These are phyloP conservation scores for Avicennia marina DNA, from an alignment of 257 asterid species.

Conservation along the genomic window DNA sequence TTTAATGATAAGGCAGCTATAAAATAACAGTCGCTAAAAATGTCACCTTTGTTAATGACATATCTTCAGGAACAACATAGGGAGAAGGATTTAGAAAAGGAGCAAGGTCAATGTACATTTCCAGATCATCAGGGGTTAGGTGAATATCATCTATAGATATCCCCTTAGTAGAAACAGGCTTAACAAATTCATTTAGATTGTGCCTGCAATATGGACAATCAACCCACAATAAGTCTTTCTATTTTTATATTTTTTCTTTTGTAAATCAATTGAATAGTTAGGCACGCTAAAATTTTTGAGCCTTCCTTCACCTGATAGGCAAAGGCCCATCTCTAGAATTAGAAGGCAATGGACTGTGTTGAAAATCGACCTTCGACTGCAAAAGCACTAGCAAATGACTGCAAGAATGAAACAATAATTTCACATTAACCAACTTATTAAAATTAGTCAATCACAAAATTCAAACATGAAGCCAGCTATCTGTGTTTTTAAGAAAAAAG, in stretches of 20 bases:
- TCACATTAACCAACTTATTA: conserved; percentile 6
- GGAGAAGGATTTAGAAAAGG: conserved; percentile 93
- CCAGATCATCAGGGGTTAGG: conserved; percentile 78
- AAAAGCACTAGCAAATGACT: conserved; percentile 93
- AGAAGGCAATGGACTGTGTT: conserved; percentile 80
- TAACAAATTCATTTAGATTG: conserved; percentile 82
- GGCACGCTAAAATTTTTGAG: not conserved
- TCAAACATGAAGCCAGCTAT: not conserved
- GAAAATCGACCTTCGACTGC: conserved; percentile 95
- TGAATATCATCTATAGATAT: conserved; percentile 70
- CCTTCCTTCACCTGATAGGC: conserved; percentile 62
- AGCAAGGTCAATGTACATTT: conserved; percentile 96
- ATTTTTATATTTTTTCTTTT: too few relatives aligned
- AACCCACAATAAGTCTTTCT: conserved; percentile 12
- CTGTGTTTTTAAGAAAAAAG: not conserved
- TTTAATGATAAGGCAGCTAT: not conserved
- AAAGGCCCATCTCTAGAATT: conserved; percentile 69
- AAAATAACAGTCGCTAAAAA: not conserved
- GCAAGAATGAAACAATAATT: conserved; percentile 27
- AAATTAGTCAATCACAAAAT: conserved; percentile 5
- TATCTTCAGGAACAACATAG: conserved; percentile 91
- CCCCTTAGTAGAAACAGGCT: conserved; percentile 95
- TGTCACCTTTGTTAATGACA: conserved; percentile 90
- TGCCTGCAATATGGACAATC: conserved; percentile 56
- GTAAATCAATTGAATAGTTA: conserved; percentile 10